Evolutionary conservation across 805 yeast species (phyloP).

Genomic region (Schizosaccharomyces osmophilus): DNA sequence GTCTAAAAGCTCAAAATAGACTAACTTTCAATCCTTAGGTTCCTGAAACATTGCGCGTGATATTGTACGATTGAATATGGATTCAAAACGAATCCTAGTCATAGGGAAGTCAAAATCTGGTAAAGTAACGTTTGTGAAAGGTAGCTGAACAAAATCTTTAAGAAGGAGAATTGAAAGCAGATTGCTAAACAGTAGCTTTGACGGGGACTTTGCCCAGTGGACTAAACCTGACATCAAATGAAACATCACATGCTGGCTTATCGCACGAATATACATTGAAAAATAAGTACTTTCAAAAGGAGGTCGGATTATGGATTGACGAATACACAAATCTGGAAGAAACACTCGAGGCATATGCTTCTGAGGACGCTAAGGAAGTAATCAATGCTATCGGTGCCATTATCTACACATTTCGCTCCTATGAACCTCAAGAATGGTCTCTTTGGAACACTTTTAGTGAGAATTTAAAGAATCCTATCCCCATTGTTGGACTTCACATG

Average conservation of each 20-base stretch:
- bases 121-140: not conserved
- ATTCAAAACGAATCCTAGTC: too few species aligned
- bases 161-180: not conserved
- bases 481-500: not conserved
- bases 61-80: too few species aligned
- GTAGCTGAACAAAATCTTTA: not conserved
- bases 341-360: not conserved
- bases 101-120: not conserved
- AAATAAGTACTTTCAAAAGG: not conserved
- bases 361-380: not conserved
- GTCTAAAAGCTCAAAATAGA: too few species aligned
- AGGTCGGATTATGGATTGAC: not conserved
- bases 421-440: not conserved
- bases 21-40: too few species aligned
- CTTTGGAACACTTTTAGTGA: not conserved
- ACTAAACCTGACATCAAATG: not conserved
- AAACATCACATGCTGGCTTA: not conserved
- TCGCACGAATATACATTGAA: not conserved
- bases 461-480: not conserved
- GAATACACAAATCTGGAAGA: not conserved
- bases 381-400: not conserved
- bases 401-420: not conserved
- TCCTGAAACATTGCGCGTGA: too few species aligned
- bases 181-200: not conserved
- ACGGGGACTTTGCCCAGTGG: not conserved